Percentiles rank a stretch among this genome's conserved stretches.
Conservation (phyloP, 495 filamentous ascomycete species). For the Hypomontagnella submonticulosa region DNA sequence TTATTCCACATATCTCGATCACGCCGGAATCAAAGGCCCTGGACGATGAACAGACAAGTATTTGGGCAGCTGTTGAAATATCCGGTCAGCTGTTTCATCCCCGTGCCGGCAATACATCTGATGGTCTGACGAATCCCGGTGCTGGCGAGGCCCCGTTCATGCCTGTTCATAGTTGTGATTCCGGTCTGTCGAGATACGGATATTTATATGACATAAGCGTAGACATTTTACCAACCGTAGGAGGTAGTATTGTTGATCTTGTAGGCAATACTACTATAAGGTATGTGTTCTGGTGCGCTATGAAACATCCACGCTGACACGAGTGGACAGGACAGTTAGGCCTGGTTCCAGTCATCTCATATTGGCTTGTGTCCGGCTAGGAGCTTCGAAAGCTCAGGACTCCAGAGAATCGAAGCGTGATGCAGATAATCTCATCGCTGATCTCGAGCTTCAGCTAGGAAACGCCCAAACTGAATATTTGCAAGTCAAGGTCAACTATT, state of each 20-base stretch:
- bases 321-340: constrained; percentile 45
- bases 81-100: constrained; percentile 50
- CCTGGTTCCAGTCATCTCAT: constrained; percentile 54
- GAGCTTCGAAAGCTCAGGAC: constrained; percentile 14
- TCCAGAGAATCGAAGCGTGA: constrained; percentile 44
- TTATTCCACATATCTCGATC: constrained; percentile 55
- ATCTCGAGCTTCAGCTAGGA: constrained; percentile 62
- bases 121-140: constrained; percentile 1
- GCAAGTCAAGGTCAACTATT: constrained; percentile 59
- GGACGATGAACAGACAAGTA: constrained; percentile 41
- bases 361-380: constrained; percentile 51
- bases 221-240: constrained; percentile 48
- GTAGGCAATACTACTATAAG: constrained; percentile 45
- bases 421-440: constrained; percentile 62
- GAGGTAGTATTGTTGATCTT: constrained; percentile 51
- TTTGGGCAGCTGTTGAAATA: constrained; percentile 63
- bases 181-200: constrained; percentile 48
- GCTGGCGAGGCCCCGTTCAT: constrained; percentile 20
- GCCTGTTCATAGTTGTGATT: constrained; percentile 16
- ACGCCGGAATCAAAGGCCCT: constrained; percentile 65
- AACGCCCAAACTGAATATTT: constrained; percentile 53
- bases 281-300: constrained; percentile 1
- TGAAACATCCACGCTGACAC: constrained; percentile 18
- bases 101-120: constrained; percentile 4
- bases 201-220: constrained; percentile 56